Percentiles rank a stretch among this genome's conserved stretches.
These are phyloP conservation scores for Alloteropsis semialata DNA, from an alignment of 176 grass and related monocot species.

Conservation along the genomic window DNA sequence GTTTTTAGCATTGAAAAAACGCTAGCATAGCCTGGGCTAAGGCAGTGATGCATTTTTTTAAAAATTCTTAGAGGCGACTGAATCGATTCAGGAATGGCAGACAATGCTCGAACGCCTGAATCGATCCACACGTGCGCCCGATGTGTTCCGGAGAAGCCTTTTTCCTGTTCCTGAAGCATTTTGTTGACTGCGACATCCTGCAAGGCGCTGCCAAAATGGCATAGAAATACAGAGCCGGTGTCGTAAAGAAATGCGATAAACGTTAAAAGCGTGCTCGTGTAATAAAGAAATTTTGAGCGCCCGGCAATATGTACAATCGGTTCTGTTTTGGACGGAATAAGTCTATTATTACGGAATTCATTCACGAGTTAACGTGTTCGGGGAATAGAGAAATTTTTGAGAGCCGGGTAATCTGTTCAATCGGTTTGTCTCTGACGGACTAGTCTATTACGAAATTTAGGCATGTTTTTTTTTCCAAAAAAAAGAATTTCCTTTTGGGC, in stretches of 20 bases:
- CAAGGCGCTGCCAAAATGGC: not conserved
- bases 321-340: not conserved
- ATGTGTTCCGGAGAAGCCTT: not conserved
- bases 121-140: constrained; percentile 5
- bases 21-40: not conserved
- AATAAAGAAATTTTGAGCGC: not conserved
- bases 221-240: not conserved
- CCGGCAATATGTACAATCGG: not conserved
- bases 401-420: too few species aligned
- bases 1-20: not conserved
- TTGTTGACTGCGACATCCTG: not conserved
- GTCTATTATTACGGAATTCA: too few species aligned
- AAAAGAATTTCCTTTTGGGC: not conserved
- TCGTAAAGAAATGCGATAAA: not conserved
- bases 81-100: not conserved
- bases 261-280: not conserved
- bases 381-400: too few species aligned
- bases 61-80: not conserved
- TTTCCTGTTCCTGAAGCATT: not conserved
- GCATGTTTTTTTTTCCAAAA: not conserved
- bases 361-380: too few species aligned
- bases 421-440: too few species aligned
- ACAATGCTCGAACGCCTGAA: not conserved
- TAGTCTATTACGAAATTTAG: not conserved
- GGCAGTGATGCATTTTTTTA: not conserved